Evolutionary conservation across 257 asterid species (phyloP).

Genomic region (Craterostigma plantagineum): DNA sequence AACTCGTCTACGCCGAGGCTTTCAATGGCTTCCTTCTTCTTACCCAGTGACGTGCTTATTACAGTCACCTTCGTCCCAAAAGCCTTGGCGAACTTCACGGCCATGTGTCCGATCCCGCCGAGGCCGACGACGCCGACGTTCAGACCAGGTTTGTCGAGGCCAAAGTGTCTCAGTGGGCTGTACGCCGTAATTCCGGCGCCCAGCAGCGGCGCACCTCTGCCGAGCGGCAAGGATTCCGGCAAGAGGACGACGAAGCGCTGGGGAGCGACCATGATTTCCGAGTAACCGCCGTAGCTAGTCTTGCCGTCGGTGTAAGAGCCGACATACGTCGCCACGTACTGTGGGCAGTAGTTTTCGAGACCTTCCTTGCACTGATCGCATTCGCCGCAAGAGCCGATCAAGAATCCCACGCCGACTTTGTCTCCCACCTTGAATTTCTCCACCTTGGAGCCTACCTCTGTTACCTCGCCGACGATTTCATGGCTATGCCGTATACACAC

Average conservation of each 20-base stretch:
- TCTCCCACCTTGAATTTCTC: conserved; percentile 29
- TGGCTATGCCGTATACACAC: no score
- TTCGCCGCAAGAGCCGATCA: conserved; percentile 18
- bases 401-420: conserved; percentile 30
- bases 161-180: conserved; percentile 20
- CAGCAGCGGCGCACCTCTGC: conserved; percentile 28
- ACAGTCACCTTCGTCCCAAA: conserved; percentile 32
- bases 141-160: conserved; percentile 32
- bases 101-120: conserved; percentile 36
- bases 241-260: conserved; percentile 28
- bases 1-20: conserved; percentile 28
- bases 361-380: conserved; percentile 14
- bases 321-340: conserved; percentile 4
- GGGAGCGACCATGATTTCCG: conserved; percentile 21
- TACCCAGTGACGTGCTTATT: conserved; percentile 21
- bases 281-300: conserved; percentile 27
- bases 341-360: conserved; percentile 20
- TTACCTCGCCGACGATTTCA: conserved; percentile 28
- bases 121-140: conserved; percentile 37
- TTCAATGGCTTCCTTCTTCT: conserved; percentile 24
- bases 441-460: conserved; percentile 30
- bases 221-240: conserved; percentile 32
- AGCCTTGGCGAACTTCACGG: conserved; percentile 30
- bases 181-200: conserved; percentile 39
- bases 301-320: conserved; percentile 12